A percentile compares a stretch with the other conserved stretches of the same genome.
Conservation (phyloP, 345 rosid species). For the Salix udensis region DNA sequence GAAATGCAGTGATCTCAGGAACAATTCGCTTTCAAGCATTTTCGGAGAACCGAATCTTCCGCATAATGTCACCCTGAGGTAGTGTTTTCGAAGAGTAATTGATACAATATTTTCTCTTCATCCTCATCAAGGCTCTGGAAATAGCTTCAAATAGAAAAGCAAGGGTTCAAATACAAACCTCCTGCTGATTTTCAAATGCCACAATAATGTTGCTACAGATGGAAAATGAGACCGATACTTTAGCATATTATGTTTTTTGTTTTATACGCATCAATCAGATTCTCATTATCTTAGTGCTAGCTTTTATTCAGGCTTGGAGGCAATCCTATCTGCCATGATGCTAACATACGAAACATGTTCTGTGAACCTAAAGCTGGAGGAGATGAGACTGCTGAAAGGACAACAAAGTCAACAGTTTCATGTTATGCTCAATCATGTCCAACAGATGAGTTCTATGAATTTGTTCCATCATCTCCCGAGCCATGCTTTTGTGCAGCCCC, state of each 20-base stretch:
- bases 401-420: slow-evolving; percentile 18
- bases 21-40: slow-evolving; percentile 60
- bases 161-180: too few relatives aligned
- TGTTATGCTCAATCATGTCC: slow-evolving; percentile 67
- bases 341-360: slow-evolving; percentile 45
- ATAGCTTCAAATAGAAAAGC: too few relatives aligned
- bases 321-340: slow-evolving; percentile 65
- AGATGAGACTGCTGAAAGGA: slow-evolving; percentile 25
- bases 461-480: slow-evolving; percentile 56
- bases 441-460: slow-evolving; percentile 50
- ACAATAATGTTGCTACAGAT: too few relatives aligned
- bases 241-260: neutral
- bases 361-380: slow-evolving; percentile 40
- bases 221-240: too few relatives aligned
- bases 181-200: too few relatives aligned
- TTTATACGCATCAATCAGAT: slow-evolving; percentile 5
- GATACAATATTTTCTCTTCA: too few relatives aligned
- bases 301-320: slow-evolving; percentile 63
- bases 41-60: slow-evolving; percentile 60
- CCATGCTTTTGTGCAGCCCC: slow-evolving; percentile 77
- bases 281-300: slow-evolving; percentile 22
- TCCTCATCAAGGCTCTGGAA: too few relatives aligned
- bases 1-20: slow-evolving; percentile 70
- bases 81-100: neutral
- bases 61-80: slow-evolving; percentile 78